These are phyloP conservation scores for Solanum sejunctum DNA, from an alignment of 257 asterid species.

Conservation along the genomic window DNA sequence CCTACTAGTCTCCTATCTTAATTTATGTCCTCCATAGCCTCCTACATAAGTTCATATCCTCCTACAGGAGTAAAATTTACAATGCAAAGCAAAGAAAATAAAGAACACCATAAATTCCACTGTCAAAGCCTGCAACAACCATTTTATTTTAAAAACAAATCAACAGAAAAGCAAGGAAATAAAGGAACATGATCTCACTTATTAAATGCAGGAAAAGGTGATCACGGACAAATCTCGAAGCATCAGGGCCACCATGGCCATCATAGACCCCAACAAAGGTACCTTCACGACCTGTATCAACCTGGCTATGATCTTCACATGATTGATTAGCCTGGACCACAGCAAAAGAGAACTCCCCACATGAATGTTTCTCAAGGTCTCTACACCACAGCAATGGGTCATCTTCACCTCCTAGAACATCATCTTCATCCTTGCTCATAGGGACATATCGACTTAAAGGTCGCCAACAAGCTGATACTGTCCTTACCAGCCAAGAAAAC, in stretches of 20 bases:
- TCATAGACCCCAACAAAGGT: conserved; percentile 78
- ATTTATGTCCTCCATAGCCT: too few species aligned
- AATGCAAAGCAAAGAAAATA: background rate
- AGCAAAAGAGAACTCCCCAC: conserved; percentile 69
- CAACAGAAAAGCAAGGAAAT: background rate
- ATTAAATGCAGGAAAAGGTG: conserved; percentile 42
- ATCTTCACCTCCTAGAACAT: conserved; percentile 31
- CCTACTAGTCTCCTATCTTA: too few species aligned
- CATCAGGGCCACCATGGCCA: conserved; percentile 84
- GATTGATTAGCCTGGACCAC: conserved; percentile 58
- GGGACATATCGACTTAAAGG: conserved; percentile 73
- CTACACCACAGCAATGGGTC: conserved; percentile 57
- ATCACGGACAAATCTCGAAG: conserved; percentile 43
- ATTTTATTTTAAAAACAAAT: background rate
- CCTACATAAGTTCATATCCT: too few species aligned
- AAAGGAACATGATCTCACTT: conserved; percentile 24
- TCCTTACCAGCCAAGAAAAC: conserved; percentile 57
- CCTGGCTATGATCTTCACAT: conserved; percentile 74
- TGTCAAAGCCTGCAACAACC: background rate
- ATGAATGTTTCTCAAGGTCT: conserved; percentile 73
- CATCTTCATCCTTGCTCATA: conserved; percentile 57
- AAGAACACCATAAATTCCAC: background rate
- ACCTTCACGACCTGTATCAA: conserved; percentile 47
- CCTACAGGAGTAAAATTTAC: background rate
- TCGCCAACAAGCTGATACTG: conserved; percentile 40